A percentile compares a stretch with the other conserved stretches of the same genome.
These are phyloP conservation scores for Russula ochroleuca DNA, from an alignment of 768 basidiomycete genomes.

Conservation along the genomic window DNA sequence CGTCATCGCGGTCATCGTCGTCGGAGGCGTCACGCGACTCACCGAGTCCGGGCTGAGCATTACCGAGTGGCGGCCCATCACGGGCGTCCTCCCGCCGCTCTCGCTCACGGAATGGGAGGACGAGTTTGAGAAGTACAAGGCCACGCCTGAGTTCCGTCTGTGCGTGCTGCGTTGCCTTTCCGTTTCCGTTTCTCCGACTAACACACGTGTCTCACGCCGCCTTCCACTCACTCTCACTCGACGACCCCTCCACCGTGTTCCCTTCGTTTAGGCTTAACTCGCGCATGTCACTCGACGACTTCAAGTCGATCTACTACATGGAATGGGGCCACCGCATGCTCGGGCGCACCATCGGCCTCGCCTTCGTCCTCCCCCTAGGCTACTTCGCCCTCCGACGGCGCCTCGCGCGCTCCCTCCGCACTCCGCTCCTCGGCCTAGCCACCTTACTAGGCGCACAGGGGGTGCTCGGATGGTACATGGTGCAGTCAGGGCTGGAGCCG, in stretches of 20 bases:
- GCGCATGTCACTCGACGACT: constrained; percentile 79
- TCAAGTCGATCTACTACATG: constrained; percentile 97
- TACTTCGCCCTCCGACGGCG: constrained; percentile 74
- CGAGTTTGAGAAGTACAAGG: constrained; percentile 93
- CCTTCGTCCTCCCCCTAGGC: constrained; percentile 77
- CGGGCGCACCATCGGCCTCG: constrained; percentile 78
- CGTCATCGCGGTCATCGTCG: constrained; percentile 88
- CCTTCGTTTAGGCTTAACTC: constrained; percentile 67
- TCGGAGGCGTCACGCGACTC: constrained; percentile 93
- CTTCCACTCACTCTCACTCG: not conserved
- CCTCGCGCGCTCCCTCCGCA: constrained; percentile 58
- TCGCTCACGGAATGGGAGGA: constrained; percentile 69
- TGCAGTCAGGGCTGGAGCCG: constrained; percentile 89
- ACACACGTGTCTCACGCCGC: not conserved
- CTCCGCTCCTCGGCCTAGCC: constrained; percentile 67
- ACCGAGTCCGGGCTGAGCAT: constrained; percentile 98
- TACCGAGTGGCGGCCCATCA: constrained; percentile 95
- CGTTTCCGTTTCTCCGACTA: too few relatives aligned
- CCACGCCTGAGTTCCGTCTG: constrained; percentile 94
- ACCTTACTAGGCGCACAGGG: constrained; percentile 88
- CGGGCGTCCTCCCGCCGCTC: constrained; percentile 83
- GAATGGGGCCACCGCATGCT: constrained; percentile 96
- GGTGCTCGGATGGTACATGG: constrained; percentile 98
- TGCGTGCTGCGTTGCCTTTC: constrained; percentile 40
- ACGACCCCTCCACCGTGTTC: constrained; percentile 9